These are phyloP conservation scores for Calocybe gangraenosa DNA, from an alignment of 768 basidiomycete genomes.

Conservation along the genomic window DNA sequence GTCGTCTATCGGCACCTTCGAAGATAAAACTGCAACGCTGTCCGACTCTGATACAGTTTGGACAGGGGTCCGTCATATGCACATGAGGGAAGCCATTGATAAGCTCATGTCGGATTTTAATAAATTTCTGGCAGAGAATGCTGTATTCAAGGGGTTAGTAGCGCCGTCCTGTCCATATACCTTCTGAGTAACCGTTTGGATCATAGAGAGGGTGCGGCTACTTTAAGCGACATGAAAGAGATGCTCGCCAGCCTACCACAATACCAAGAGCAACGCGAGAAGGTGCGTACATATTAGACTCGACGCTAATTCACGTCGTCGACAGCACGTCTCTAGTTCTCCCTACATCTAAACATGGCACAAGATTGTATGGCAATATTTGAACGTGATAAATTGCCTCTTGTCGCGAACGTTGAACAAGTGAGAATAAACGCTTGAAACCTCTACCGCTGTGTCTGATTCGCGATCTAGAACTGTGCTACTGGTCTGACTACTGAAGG, in stretches of 20 bases:
- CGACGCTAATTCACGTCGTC: not conserved
- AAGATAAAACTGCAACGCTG: slow-evolving; percentile 85
- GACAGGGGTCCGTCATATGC: slow-evolving; percentile 92
- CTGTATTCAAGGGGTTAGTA: slow-evolving; percentile 84
- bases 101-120: slow-evolving; percentile 96
- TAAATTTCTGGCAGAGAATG: slow-evolving; percentile 89
- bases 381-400: slow-evolving; percentile 79
- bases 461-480: slow-evolving; percentile 74
- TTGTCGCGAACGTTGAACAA: slow-evolving; percentile 89
- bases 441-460: not conserved
- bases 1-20: slow-evolving; percentile 77
- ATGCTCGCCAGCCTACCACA: slow-evolving; percentile 95
- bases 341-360: slow-evolving; percentile 94
- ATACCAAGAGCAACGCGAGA: slow-evolving; percentile 93
- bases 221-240: slow-evolving; percentile 97
- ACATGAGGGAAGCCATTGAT: slow-evolving; percentile 98
- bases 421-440: slow-evolving; percentile 30
- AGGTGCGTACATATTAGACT: slow-evolving; percentile 41
- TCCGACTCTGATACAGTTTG: slow-evolving; percentile 87
- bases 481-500: slow-evolving; percentile 91
- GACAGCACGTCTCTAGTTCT: slow-evolving; percentile 61
- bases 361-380: slow-evolving; percentile 96
- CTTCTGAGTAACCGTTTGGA: slow-evolving; percentile 4
- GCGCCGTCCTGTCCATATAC: slow-evolving; percentile 1
- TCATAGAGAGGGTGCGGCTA: slow-evolving; percentile 72